Base-by-base conservation (phyloP, 2,329 filamentous ascomycete species). In the Fusarium transvaalense region DNA sequence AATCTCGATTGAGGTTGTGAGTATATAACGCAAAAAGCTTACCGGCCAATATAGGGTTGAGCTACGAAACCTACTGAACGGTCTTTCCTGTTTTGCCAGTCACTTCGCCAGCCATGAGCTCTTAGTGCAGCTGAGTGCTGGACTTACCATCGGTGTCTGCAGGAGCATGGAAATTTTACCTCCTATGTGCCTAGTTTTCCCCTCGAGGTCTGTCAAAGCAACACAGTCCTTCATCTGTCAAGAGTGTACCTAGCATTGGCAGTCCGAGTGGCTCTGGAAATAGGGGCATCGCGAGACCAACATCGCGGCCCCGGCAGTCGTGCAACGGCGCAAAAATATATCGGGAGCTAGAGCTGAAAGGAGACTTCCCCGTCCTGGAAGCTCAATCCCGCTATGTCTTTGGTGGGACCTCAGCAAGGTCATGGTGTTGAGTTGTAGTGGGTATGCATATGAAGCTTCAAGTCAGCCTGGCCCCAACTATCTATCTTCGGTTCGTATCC, bases 301-400 rank as follows among this genome's bases (percentile, higher is more conserved):
- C 38, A 34, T 47, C 62, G 66, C 58, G 62, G 66, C 31, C 45
- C 63, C 66, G 66, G 66, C 45, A 69, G 27, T 64, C 46, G 48
- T 70, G 50, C 66, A 39, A 67, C 50, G 39, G 50, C 35, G 57
- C 35, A 56, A 50, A 54, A 50, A 10, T 55, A 39, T 59, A 21
- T 35, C 58, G 62, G 53, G 54, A 67, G 35, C 66, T 67, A 67
- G 37, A 59, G 48, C 42, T 38, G 41, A 60, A 52, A 64, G 57
- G 56, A 56, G 32, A 23, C 45, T 43, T 69, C 66, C 66, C 61
- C 56, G 61, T 67, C 56, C 52, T 47, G 58, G 50, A 69, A 63
- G 47, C 56, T 52, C 50, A 43, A 39, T 54, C 34, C 66, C 37
- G 56, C 35, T 31, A 35, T 54, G 43, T 47, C 31, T 19, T 35